Conservation (phyloP, 768 basidiomycete species). For the Lentinula aciculospora region DNA sequence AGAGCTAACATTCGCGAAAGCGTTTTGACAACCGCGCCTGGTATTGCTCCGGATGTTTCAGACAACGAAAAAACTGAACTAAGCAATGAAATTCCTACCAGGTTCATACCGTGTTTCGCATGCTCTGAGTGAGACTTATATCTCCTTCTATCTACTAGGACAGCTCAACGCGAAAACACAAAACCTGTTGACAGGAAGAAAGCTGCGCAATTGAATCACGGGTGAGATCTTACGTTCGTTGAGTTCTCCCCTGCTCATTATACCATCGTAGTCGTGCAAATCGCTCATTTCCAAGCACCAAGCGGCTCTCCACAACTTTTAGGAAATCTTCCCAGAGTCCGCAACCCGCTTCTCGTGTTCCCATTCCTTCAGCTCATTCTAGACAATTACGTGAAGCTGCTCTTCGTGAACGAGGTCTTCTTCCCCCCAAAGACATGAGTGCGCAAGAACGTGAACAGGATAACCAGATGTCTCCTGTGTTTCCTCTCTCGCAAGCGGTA, state of each 20-base stretch:
- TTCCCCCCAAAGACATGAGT: constrained; percentile 45
- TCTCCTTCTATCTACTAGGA: not conserved
- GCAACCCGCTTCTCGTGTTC: constrained; percentile 12
- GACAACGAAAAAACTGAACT: not conserved
- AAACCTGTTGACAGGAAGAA: not conserved
- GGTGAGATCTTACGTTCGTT: not conserved
- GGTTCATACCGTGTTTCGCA: not conserved
- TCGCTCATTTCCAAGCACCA: not conserved
- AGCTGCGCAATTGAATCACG: not conserved
- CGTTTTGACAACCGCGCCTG: not conserved
- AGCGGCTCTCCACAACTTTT: constrained; percentile 11
- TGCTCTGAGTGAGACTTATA: not conserved
- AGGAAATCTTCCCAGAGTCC: constrained; percentile 16
- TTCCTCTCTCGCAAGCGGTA: constrained; percentile 8
- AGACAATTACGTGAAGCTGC: constrained; percentile 47
- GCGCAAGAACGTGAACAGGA: constrained; percentile 32
- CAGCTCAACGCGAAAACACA: not conserved
- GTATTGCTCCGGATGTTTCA: not conserved
- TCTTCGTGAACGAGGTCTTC: constrained; percentile 53
- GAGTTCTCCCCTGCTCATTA: not conserved
- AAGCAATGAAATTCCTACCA: not conserved
- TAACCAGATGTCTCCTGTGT: constrained; percentile 29
- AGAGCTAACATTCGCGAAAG: constrained; percentile 5
- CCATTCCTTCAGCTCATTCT: constrained; percentile 14
- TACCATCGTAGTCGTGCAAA: not conserved